Evolutionary conservation across 345 rosid genomes (phyloP).

Genomic region (Erysimum cheiranthoides): DNA sequence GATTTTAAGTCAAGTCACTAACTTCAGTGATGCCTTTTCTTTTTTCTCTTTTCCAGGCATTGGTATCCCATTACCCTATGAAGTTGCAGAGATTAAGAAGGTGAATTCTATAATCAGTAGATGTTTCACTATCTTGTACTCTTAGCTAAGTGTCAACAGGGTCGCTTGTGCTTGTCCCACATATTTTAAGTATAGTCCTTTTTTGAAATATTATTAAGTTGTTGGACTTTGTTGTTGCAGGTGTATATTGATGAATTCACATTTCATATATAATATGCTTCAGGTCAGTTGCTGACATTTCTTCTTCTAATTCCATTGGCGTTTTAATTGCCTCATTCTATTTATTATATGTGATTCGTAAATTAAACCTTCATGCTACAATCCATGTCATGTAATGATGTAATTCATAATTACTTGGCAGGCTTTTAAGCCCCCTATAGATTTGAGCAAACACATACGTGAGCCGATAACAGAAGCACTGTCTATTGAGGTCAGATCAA

Average conservation of each 20-base stretch:
- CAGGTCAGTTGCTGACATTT: constrained; percentile 57
- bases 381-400: not conserved
- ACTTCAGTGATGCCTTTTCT: not conserved
- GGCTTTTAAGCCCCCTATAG: constrained; percentile 96
- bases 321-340: constrained; percentile 14
- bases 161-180: not conserved
- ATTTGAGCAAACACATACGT: constrained; percentile 56
- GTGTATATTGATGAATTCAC: constrained; percentile 76
- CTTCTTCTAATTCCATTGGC: not conserved
- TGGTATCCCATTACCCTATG: constrained; percentile 62
- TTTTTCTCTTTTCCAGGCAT: constrained; percentile 57
- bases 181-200: not conserved
- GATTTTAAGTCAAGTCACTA: not conserved
- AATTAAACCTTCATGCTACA: not conserved
- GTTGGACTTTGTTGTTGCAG: constrained; percentile 53
- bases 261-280: constrained; percentile 83
- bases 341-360: not conserved
- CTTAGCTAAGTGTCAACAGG: not conserved
- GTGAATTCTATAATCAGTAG: constrained; percentile 43
- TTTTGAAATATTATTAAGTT: constrained; percentile 7
- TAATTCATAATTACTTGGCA: constrained; percentile 50
- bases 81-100: constrained; percentile 70
- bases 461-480: constrained; percentile 36
- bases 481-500: constrained; percentile 46
- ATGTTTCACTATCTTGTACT: not conserved